Evolutionary conservation across 164 flowering plant genomes (phyloP), one percentile per base, ranked within the genome.

Genomic region (Liriodendron chinense): DNA sequence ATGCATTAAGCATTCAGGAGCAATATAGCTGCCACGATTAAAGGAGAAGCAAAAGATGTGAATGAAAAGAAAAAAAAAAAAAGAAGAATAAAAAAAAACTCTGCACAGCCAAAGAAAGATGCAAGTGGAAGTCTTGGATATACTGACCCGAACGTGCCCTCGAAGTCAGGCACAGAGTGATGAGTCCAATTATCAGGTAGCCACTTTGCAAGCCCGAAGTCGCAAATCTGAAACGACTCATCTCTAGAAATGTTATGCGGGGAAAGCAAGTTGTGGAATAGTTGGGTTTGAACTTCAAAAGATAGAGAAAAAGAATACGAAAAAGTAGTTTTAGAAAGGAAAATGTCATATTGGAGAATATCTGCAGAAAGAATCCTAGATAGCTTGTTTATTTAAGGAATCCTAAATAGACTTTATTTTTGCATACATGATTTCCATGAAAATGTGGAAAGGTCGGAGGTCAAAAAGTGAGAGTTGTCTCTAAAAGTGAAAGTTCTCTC

Each of bases 141-240:
- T 70, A 86, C 94, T 66, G 64, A 94, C 98, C 99, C 99, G 64
- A 95, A 90, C 66, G 98, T 96, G 80, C 99, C 99, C 83, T 94
- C 97, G 68, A 92, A 88, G 68, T 84, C 86, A 23, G 97, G 85
- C 6, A 94, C 85, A 6, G 86, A 86, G 22, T 86, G 96, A 77
- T 94, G 98, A 73, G 94, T 92, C 97, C 97, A 96, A 25, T 91
- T 84, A 77, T 91, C 88, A 1, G 99, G 99, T 34, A 96, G 88
- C 99, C 99, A 96, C 85, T 94, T 96, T 34, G 99, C 93, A 5
- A 94, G 97, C 72, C 99, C 99, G 76, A 96, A 96, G 85, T 96
- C 99, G 74, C 91, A 92, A 65, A 96, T 90, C 99, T 96, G 91
- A 13, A 70, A 57, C 0, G 9, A 48, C 21, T 1, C 10, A 62